Evolutionary conservation across 2,329 filamentous ascomycete species (phyloP).

Genomic region (Fusarium burgessii): DNA sequence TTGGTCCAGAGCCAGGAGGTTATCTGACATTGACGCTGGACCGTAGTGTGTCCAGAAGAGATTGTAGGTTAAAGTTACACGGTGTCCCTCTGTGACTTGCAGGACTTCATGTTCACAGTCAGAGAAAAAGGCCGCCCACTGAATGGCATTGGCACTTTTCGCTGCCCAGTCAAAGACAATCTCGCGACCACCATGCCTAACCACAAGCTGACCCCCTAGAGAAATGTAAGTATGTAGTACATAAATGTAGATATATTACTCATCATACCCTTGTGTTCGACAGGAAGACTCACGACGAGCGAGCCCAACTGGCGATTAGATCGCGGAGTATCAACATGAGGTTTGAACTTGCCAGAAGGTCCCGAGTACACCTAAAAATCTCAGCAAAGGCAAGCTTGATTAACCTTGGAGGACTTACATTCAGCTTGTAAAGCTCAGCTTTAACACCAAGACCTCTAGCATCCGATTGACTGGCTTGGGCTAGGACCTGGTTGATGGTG

Average conservation of each 20-base stretch:
- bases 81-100: slow-evolving; percentile 62
- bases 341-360: slow-evolving; percentile 62
- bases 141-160: slow-evolving; percentile 33
- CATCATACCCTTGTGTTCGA: slow-evolving; percentile 38
- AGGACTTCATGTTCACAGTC: slow-evolving; percentile 66
- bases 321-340: slow-evolving; percentile 66
- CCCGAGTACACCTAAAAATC: slow-evolving; percentile 60
- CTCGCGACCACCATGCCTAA: slow-evolving; percentile 54
- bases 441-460: slow-evolving; percentile 51
- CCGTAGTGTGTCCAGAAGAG: slow-evolving; percentile 55
- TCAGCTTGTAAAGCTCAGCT: slow-evolving; percentile 69
- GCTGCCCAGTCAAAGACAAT: slow-evolving; percentile 57
- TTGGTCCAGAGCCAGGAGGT: slow-evolving; percentile 17
- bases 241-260: too few species aligned
- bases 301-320: slow-evolving; percentile 62
- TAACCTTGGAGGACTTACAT: slow-evolving; percentile 51
- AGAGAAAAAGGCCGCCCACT: slow-evolving; percentile 66
- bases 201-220: slow-evolving; percentile 56
- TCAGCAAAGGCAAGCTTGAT: accelerated
- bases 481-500: slow-evolving; percentile 59
- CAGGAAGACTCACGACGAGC: slow-evolving; percentile 63
- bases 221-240: not conserved
- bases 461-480: slow-evolving; percentile 44
- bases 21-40: slow-evolving; percentile 33
- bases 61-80: slow-evolving; percentile 68